phyloP scores from a whole-genome alignment of 116 monocot genomes.

The Trichopus zeylanicus region DNA sequence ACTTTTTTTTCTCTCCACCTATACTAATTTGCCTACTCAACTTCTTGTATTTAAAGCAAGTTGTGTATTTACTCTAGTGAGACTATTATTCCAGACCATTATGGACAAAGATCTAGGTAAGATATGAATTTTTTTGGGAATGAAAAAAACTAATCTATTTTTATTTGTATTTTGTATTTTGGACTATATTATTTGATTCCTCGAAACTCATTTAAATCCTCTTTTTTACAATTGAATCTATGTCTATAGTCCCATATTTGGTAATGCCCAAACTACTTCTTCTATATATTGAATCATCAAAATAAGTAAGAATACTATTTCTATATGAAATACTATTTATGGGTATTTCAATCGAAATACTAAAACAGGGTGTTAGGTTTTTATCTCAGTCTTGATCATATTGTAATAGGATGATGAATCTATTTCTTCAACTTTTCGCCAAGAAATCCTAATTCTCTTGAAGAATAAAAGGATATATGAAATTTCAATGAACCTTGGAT shows the following conservation, averaged over 20 bases:
- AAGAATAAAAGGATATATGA: too few species aligned
- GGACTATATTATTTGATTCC: slow-evolving; percentile 2
- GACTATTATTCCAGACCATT: slow-evolving; percentile 8
- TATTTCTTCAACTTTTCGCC: too few species aligned
- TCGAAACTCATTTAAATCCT: slow-evolving; percentile 10
- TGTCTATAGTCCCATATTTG: background rate
- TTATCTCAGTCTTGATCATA: slow-evolving; percentile 9
- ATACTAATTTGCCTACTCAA: background rate
- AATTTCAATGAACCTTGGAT: too few species aligned
- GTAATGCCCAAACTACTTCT: slow-evolving; percentile 5
- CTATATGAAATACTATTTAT: slow-evolving; percentile 14
- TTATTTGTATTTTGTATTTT: slow-evolving; percentile 2
- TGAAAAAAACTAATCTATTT: slow-evolving; percentile 10
- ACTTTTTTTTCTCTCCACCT: slow-evolving; percentile 5
- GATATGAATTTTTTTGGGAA: slow-evolving; percentile 11
- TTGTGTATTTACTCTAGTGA: slow-evolving; percentile 1
- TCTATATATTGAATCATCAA: slow-evolving; percentile 4
- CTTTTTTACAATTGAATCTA: slow-evolving; percentile 11
- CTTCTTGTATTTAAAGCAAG: slow-evolving; percentile 12
- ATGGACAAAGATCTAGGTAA: slow-evolving; percentile 11
- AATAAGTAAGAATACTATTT: slow-evolving; percentile 11
- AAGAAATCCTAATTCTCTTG: too few species aligned
- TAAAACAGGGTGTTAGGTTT: slow-evolving; percentile 5
- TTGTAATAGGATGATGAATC: slow-evolving; percentile 23
- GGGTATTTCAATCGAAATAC: slow-evolving; percentile 4